A percentile compares a stretch with the other conserved stretches of the same genome.
Conservation (phyloP, 1,139 yeast genomes). For the Yamadazyma blattariae region DNA sequence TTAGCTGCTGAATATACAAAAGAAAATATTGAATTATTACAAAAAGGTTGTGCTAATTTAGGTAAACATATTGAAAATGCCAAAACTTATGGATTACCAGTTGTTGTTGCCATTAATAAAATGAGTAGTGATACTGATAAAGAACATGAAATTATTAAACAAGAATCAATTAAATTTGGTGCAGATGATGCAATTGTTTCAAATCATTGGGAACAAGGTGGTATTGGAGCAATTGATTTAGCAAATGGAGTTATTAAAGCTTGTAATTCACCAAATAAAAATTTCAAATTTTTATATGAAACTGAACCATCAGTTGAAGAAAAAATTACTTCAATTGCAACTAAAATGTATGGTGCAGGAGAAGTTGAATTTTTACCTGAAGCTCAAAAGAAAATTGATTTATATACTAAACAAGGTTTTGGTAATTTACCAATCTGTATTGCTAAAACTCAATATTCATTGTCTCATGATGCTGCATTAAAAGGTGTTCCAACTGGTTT, state of each 20-base stretch:
- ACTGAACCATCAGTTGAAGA: conserved; percentile 72
- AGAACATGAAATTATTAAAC: conserved; percentile 82
- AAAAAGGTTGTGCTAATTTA: conserved; percentile 84
- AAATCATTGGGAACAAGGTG: conserved; percentile 99
- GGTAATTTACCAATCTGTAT: conserved; percentile 92
- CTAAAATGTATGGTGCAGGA: conserved; percentile 91
- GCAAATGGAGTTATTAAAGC: conserved; percentile 85
- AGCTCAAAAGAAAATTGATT: conserved; percentile 80
- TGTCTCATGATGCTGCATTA: conserved; percentile 89
- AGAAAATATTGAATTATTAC: conserved; percentile 82
- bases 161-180: conserved; percentile 88
- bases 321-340: conserved; percentile 80
- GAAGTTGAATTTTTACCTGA: conserved; percentile 83
- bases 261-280: conserved; percentile 48
- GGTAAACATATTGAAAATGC: conserved; percentile 92
- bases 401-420: conserved; percentile 87
- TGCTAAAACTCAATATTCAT: conserved; percentile 96
- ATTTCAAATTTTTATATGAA: conserved; percentile 73
- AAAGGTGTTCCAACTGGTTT: conserved; percentile 96
- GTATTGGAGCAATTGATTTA: conserved; percentile 84
- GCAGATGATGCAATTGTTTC: conserved; percentile 92
- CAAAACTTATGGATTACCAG: conserved; percentile 83
- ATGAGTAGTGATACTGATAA: conserved; percentile 81
- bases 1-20: conserved; percentile 81
- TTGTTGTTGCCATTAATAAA: conserved; percentile 92